Conservation (phyloP, 108 stramenopile species). For the Skeletonema costatum region DNA sequence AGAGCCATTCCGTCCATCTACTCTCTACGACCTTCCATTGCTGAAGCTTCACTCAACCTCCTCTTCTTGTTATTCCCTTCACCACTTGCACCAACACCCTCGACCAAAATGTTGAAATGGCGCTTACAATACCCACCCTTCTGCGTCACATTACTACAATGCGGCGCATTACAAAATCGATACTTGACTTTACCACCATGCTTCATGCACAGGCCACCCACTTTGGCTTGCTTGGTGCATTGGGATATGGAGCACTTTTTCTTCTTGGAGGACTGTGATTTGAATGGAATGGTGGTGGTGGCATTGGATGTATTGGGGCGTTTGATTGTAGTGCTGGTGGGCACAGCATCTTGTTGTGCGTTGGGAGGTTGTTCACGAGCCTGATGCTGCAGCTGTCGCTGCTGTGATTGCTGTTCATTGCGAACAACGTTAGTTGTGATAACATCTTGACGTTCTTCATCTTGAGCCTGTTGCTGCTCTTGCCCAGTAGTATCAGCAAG, state of each 20-base stretch:
- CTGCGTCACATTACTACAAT: background rate
- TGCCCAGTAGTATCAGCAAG: background rate
- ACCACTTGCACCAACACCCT: too few relatives aligned
- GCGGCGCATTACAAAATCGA: background rate
- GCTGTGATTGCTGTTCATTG: background rate
- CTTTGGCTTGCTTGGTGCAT: background rate
- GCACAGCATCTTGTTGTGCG: background rate
- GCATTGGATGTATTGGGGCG: background rate
- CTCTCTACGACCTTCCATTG: too few relatives aligned
- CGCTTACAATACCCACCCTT: background rate
- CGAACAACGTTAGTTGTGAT: background rate
- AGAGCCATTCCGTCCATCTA: too few relatives aligned
- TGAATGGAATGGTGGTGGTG: background rate
- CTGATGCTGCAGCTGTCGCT: too few relatives aligned
- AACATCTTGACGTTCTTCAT: background rate
- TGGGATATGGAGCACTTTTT: background rate
- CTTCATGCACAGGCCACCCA: background rate
- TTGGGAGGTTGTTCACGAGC: background rate
- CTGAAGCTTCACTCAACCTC: too few relatives aligned
- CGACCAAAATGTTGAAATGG: background rate
- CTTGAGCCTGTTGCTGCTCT: background rate
- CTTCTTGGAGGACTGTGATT: background rate
- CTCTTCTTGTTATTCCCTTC: too few relatives aligned
- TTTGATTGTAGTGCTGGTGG: background rate
- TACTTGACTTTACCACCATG: background rate